phyloP scores from a whole-genome alignment of 140 eudicot species.

The Bidens hawaiensis region DNA sequence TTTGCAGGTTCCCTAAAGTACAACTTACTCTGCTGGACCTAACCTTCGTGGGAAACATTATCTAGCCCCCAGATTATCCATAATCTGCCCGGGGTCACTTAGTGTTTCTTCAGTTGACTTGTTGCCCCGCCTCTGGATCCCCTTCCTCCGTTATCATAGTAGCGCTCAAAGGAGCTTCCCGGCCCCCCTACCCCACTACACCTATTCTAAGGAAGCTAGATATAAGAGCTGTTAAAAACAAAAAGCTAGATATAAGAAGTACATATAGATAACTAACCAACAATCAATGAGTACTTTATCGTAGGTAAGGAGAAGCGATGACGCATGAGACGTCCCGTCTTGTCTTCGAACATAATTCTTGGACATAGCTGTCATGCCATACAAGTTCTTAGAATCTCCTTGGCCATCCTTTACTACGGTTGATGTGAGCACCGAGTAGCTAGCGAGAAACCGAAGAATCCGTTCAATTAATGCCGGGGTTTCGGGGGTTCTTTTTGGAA shows the following conservation, averaged over 20 bases:
- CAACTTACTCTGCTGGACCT: no score
- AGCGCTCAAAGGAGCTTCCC: no score
- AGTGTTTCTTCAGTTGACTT: no score
- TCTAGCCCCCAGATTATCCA: no score
- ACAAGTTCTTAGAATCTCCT: slow-evolving; percentile 12
- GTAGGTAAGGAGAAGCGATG: not conserved
- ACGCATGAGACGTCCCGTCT: slow-evolving; percentile 20
- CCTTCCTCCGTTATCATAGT: no score
- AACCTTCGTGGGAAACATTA: no score
- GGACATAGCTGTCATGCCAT: slow-evolving; percentile 26
- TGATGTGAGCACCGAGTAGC: slow-evolving; percentile 32
- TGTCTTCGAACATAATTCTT: slow-evolving; percentile 9
- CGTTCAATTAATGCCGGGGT: slow-evolving; percentile 41
- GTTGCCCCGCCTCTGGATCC: no score
- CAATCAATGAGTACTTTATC: slow-evolving; percentile 23
- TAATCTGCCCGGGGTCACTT: no score
- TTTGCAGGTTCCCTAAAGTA: no score
- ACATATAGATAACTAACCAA: slow-evolving; percentile 15
- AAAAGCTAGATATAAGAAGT: not conserved
- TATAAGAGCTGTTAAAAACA: no score
- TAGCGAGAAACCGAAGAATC: slow-evolving; percentile 44
- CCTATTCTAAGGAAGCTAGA: not conserved
- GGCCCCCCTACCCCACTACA: no score
- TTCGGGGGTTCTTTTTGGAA: slow-evolving; percentile 30
- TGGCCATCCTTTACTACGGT: slow-evolving; percentile 16